These are phyloP conservation scores for Triticum timopheevii DNA, from an alignment of 176 grass and related monocot genomes.

Conservation along the genomic window DNA sequence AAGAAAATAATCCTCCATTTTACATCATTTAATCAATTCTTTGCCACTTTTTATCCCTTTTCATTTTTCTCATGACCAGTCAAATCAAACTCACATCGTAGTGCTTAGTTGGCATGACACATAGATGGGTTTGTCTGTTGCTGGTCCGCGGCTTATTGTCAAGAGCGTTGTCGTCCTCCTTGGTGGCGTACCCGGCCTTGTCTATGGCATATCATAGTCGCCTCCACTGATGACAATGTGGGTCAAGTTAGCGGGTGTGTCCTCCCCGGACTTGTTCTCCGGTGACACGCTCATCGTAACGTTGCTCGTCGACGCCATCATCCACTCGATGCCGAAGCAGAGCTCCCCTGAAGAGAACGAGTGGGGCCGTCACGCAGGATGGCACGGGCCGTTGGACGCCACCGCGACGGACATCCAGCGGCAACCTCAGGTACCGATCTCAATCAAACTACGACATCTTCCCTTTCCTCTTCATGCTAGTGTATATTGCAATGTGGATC, in stretches of 20 bases:
- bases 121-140: neutral
- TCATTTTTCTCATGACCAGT: too few relatives aligned
- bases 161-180: neutral
- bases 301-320: conserved; percentile 58
- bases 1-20: too few relatives aligned
- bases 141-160: neutral
- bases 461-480: too few relatives aligned
- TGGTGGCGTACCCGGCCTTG: neutral
- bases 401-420: neutral
- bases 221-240: neutral
- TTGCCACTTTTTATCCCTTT: too few relatives aligned
- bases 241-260: conserved; percentile 2
- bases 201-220: too few relatives aligned
- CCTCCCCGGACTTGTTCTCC: conserved; percentile 22
- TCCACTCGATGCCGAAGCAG: conserved; percentile 67
- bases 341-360: conserved; percentile 57
- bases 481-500: too few relatives aligned
- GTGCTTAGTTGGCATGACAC: too few relatives aligned
- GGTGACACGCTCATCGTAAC: conserved; percentile 29
- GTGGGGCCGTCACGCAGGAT: conserved; percentile 50
- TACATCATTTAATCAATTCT: too few relatives aligned
- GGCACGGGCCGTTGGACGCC: conserved; percentile 27
- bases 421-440: conserved; percentile 35
- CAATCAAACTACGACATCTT: conserved; percentile 62
- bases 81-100: too few relatives aligned